Conservation (phyloP, 306 rosid genomes). For the Oxytropis ochrocephala region DNA sequence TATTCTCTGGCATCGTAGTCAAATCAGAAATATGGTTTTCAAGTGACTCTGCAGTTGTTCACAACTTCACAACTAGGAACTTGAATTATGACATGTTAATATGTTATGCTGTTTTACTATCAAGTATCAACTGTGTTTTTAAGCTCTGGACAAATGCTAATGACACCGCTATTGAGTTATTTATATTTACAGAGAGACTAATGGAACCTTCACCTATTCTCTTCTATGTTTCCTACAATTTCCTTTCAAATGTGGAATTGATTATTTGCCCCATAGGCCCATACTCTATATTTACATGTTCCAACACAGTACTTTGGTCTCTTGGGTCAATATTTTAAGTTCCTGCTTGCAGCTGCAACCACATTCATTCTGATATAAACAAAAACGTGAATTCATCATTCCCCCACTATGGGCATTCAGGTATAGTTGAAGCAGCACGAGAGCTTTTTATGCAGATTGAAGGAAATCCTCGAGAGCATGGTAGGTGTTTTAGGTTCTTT, state of each 20-base stretch:
- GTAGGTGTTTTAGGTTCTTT: slow-evolving; percentile 31
- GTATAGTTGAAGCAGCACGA: slow-evolving; percentile 78
- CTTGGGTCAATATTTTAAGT: slow-evolving; percentile 8
- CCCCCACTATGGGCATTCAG: slow-evolving; percentile 86
- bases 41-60: slow-evolving; percentile 6
- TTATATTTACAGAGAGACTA: slow-evolving; percentile 10
- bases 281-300: not conserved
- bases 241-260: not conserved
- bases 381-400: slow-evolving; percentile 50
- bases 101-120: not conserved
- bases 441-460: slow-evolving; percentile 79
- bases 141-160: not conserved
- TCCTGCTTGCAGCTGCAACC: slow-evolving; percentile 43
- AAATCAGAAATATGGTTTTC: slow-evolving; percentile 3
- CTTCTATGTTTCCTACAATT: not conserved
- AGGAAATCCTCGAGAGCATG: slow-evolving; percentile 45
- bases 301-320: not conserved
- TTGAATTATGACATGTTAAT: not conserved
- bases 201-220: not conserved
- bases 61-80: slow-evolving; percentile 12
- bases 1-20: slow-evolving; percentile 1
- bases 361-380: slow-evolving; percentile 37
- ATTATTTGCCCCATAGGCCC: not conserved
- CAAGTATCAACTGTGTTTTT: slow-evolving; percentile 4
- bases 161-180: not conserved